Evolutionary conservation across 495 filamentous ascomycete genomes (phyloP), one percentile per base, ranked within the genome.

Genomic region (Aspergillus affinis): DNA sequence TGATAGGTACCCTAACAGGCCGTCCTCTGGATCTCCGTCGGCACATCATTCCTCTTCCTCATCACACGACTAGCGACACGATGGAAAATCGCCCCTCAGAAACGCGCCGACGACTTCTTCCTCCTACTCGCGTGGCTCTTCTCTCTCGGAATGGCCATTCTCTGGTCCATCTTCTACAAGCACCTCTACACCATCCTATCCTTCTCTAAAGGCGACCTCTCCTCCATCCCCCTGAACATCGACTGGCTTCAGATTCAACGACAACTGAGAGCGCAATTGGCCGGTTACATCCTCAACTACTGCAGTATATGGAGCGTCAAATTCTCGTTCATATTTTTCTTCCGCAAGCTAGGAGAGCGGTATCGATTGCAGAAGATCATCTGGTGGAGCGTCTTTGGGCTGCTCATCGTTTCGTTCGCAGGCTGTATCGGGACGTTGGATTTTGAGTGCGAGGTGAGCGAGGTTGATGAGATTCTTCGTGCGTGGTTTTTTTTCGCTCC

Each of bases 271-370:
- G 36, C 36, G 36, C 36, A 41, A 10, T 15, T 41, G 36, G 36
- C 36, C 10, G 36, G 36, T 10, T 41, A 41, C 13, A 15, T 41
- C 36, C 36, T 41, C 8, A 41, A 4, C 36, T 41, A 41, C 15
- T 13, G 36, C 13, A 41, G 36, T 41, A 18, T 57, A 5, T 50
- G 55, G 45, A 30, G 21, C 27, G 48, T 50, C 26, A 50, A 57
- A 12, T 20, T 50, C 6, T 57, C 46, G 23, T 57, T 57, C n/a
- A 18, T 48, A 9, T 57, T 57, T 21, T 57, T 57, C 21, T 48
- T 57, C 9, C 46, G 46, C 13, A 48, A 30, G 4, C 45, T 57
- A 0, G 54, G 54, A 4, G 29, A 57, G 13, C 30, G 36, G 41
- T 57, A 57, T 26, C 36, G 41, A 7, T 7, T 48, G 8, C 54